A percentile compares a stretch with the other conserved stretches of the same genome.
Conservation (phyloP, 768 basidiomycete species). For the Leccinum ochraceum region DNA sequence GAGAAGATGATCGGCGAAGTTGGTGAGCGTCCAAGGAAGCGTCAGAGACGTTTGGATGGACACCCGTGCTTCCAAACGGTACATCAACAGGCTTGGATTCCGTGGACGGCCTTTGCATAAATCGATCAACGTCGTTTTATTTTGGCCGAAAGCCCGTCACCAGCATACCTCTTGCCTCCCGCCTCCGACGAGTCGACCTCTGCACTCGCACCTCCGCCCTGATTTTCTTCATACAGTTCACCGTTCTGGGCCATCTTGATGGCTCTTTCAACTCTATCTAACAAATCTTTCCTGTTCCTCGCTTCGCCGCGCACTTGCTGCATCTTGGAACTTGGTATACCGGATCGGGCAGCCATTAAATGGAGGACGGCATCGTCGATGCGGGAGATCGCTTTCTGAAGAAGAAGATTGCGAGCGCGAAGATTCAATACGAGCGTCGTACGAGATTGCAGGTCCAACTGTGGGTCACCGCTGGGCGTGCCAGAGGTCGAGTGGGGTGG, state of each 20-base stretch:
- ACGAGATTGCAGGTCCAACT: slow-evolving; percentile 19
- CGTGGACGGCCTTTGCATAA: slow-evolving; percentile 14
- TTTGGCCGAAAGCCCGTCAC: not conserved
- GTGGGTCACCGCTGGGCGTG: slow-evolving; percentile 13
- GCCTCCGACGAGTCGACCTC: not conserved
- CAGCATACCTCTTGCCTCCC: slow-evolving; percentile 19
- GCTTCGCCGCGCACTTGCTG: slow-evolving; percentile 33
- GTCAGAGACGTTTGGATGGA: not conserved
- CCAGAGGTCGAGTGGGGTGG: slow-evolving; percentile 26
- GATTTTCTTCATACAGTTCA: slow-evolving; percentile 12
- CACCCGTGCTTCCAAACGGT: slow-evolving; percentile 7
- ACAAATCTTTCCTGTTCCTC: slow-evolving; percentile 32
- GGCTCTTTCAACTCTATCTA: slow-evolving; percentile 31
- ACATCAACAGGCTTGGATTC: not conserved
- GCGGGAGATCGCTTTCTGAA: slow-evolving; percentile 34
- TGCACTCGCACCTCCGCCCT: not conserved
- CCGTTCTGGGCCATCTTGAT: slow-evolving; percentile 31
- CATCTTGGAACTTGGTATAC: slow-evolving; percentile 32
- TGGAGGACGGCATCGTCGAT: slow-evolving; percentile 34
- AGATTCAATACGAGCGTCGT: slow-evolving; percentile 29
- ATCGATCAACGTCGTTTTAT: slow-evolving; percentile 9
- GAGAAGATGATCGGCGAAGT: slow-evolving; percentile 32
- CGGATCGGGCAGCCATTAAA: slow-evolving; percentile 34
- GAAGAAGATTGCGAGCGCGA: slow-evolving; percentile 32
- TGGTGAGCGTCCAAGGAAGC: slow-evolving; percentile 18